These are phyloP conservation scores for Microthyrium microscopicum DNA, from an alignment of 2,329 filamentous ascomycete species.

Conservation along the genomic window DNA sequence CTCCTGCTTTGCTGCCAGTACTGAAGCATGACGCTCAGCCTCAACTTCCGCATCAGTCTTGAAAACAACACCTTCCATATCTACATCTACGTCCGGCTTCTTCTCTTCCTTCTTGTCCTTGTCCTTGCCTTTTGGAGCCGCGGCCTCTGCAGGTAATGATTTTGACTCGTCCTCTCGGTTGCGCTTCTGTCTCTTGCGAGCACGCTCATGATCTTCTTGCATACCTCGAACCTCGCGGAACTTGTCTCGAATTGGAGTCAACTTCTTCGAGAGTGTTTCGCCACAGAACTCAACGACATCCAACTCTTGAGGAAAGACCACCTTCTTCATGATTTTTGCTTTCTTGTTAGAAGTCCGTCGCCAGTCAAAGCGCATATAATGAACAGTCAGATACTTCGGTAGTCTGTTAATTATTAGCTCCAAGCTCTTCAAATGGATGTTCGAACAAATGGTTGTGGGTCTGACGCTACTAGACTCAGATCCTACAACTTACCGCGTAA, in stretches of 20 bases:
- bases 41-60: constrained; percentile 93
- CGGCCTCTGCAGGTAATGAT: constrained; percentile 21
- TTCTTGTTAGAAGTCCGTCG: constrained; percentile 91
- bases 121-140: constrained; percentile 24
- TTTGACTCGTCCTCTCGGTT: constrained; percentile 40
- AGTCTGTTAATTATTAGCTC: too few species aligned
- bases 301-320: constrained; percentile 85
- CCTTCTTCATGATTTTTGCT: constrained; percentile 98
- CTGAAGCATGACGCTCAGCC: constrained; percentile 59
- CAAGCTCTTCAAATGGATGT: too few species aligned
- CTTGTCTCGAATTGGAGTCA: constrained; percentile 90
- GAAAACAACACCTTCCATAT: constrained; percentile 57
- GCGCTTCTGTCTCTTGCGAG: constrained; percentile 79
- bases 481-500: too few species aligned
- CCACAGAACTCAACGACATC: constrained; percentile 93
- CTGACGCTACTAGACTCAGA: too few species aligned
- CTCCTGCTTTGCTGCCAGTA: constrained; percentile 75
- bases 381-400: constrained; percentile 89
- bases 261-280: constrained; percentile 64
- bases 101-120: constrained; percentile 31
- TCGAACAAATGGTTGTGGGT: too few species aligned
- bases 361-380: constrained; percentile 98
- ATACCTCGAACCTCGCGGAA: constrained; percentile 91
- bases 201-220: constrained; percentile 79
- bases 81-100: constrained; percentile 38